These are phyloP conservation scores for Jackrogersella multiformis DNA, from an alignment of 495 filamentous ascomycete genomes.

Conservation along the genomic window DNA sequence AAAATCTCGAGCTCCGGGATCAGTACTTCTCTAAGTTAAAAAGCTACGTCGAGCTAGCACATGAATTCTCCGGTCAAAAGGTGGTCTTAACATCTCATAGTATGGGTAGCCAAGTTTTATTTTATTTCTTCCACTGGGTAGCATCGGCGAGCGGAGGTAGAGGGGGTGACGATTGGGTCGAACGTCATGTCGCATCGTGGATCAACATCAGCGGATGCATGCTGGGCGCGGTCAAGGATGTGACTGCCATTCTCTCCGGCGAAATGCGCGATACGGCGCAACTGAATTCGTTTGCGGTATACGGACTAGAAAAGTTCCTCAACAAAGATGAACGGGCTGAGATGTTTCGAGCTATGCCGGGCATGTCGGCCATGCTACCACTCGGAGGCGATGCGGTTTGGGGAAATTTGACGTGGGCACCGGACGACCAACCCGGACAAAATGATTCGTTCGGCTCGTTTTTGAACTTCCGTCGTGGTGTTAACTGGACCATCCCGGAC, in stretches of 20 bases:
- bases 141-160: constrained; percentile 79
- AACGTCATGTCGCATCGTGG: constrained; percentile 89
- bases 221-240: constrained; percentile 92
- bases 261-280: constrained; percentile 99
- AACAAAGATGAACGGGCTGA: constrained; percentile 88
- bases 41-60: constrained; percentile 85
- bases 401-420: constrained; percentile 90
- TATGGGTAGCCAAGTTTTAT: constrained; percentile 94
- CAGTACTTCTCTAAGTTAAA: constrained; percentile 93
- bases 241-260: constrained; percentile 90
- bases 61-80: constrained; percentile 75
- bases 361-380: constrained; percentile 95
- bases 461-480: constrained; percentile 79
- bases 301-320: constrained; percentile 95
- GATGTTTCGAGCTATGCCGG: constrained; percentile 96
- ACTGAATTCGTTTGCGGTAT: constrained; percentile 96
- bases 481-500: constrained; percentile 62
- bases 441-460: constrained; percentile 78
- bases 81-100: constrained; percentile 90
- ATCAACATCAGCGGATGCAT: constrained; percentile 98
- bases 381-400: constrained; percentile 93
- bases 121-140: constrained; percentile 99
- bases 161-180: constrained; percentile 89
- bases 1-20: constrained; percentile 87
- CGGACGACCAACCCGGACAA: constrained; percentile 83